phyloP scores from a whole-genome alignment of 2,329 filamentous ascomycete species.

The Bipolaris victoriae region DNA sequence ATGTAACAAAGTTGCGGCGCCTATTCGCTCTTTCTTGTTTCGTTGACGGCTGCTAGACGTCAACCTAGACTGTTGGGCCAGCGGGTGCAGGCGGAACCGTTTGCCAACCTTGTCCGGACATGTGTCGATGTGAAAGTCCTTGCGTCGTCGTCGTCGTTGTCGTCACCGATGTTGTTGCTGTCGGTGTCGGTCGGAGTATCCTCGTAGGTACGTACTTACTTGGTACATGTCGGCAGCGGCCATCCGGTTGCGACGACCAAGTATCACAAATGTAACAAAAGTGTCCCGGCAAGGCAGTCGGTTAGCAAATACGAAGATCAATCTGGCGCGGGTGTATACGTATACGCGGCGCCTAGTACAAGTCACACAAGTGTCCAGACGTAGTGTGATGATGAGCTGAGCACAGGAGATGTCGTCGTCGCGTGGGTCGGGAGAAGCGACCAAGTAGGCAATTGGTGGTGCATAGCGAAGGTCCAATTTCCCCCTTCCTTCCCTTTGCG shows the following conservation, averaged over 20 bases:
- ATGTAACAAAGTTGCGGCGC: background rate
- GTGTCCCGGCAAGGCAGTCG: background rate
- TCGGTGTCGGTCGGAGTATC: background rate
- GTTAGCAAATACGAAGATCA: background rate
- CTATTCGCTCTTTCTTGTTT: constrained; percentile 4
- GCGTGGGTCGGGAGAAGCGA: background rate
- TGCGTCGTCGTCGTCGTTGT: background rate
- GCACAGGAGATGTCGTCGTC: background rate
- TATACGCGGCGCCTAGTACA: background rate
- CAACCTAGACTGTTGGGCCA: too few relatives aligned
- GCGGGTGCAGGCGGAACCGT: too few relatives aligned
- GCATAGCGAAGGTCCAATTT: background rate
- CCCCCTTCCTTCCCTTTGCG: background rate
- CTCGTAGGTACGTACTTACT: background rate
- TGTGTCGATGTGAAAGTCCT: background rate
- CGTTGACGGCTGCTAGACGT: background rate
- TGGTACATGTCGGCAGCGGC: background rate
- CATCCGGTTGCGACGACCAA: background rate
- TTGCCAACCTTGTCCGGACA: background rate
- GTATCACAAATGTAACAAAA: background rate
- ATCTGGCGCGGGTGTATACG: background rate
- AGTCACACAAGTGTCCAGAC: background rate
- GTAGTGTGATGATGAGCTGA: constrained; percentile 2
- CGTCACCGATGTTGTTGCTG: background rate
- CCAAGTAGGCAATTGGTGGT: background rate